Evolutionary conservation across 202 grass and related monocot genomes (phyloP), one percentile per base, ranked within the genome.

Genomic region (Bolboschoenoplectus hybrid): DNA sequence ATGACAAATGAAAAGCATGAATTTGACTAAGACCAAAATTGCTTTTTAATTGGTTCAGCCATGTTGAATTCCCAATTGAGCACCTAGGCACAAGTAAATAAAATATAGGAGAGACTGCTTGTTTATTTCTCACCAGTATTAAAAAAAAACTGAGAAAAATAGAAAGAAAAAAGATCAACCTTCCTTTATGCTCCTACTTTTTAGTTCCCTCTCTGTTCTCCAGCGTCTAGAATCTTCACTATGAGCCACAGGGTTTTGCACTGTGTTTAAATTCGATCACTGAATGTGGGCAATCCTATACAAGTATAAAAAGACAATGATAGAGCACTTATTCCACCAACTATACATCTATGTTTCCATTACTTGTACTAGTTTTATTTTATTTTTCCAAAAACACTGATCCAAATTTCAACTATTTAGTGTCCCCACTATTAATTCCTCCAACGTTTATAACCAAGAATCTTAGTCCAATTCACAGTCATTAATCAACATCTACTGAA

Each of bases 191-290:
- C 45, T 60, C 46, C 36, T 41, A 9, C 39, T 62, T 41, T 57
- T 64, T 16, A 47, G 10, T 82, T 10, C 60, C 43, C 17, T 60
- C 36, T 63, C n/a, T 82, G 57, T 65, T 45, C 80, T 81, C 58
- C 52, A 49, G 39, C 32, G 26, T 19, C 32, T 16, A 68, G 32
- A 55, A 70, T 68, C 44, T 84, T 49, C 49, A 70, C 4, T 12
- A 40, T 55, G 12, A 41, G 34, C 82, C 65, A 52, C 63, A 20
- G 35, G 17, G 32, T 70, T 71, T 71, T 71, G 64, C 49, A 84
- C 47, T 58, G 3, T 3, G 26, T 76, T 14, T 36, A 51, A 14
- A 12, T 76, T 76, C 38, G 73, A 76, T 77, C 73, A 77, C 49
- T 56, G 65, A 41, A 68, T 68, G 65, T 68, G 65, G 65, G 11